Percentiles rank a stretch among this genome's conserved stretches.
Evolutionary conservation across 192 early-diverging fungal genomes (phyloP).

Genomic region (Coemansia reversa): DNA sequence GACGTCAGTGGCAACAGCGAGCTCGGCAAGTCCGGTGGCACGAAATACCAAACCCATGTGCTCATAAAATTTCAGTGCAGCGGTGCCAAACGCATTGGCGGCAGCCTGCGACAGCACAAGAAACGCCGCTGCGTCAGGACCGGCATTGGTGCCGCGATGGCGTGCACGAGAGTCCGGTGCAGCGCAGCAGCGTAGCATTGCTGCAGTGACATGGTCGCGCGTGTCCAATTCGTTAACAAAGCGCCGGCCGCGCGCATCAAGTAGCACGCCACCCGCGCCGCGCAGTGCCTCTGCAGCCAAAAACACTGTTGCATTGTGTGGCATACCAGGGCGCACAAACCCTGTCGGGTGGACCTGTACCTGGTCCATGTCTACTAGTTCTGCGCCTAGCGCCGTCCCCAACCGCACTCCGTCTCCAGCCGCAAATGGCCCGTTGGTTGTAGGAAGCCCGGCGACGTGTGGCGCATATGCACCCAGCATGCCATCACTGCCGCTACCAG

Average conservation of each 20-base stretch:
- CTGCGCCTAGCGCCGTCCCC: slow-evolving; percentile 72
- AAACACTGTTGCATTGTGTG: slow-evolving; percentile 89
- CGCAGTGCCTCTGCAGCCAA: slow-evolving; percentile 95
- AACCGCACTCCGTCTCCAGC: slow-evolving; percentile 95
- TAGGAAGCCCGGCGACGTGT: slow-evolving; percentile 68
- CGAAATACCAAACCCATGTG: slow-evolving; percentile 43
- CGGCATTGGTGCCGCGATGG: not conserved
- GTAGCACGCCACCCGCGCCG: slow-evolving; percentile 85
- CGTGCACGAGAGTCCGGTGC: slow-evolving; percentile 15
- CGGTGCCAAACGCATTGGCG: slow-evolving; percentile 44
- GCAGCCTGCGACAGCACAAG: slow-evolving; percentile 48
- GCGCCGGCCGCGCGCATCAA: slow-evolving; percentile 78
- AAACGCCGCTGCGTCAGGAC: slow-evolving; percentile 29
- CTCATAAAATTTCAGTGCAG: slow-evolving; percentile 47
- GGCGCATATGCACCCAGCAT: slow-evolving; percentile 82
- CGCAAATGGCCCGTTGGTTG: slow-evolving; percentile 94
- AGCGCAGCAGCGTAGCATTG: slow-evolving; percentile 72
- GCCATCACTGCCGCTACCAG: slow-evolving; percentile 81
- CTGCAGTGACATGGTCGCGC: slow-evolving; percentile 88
- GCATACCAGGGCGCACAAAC: slow-evolving; percentile 85
- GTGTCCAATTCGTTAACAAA: slow-evolving; percentile 93
- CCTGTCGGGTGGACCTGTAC: slow-evolving; percentile 98
- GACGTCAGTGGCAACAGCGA: slow-evolving; percentile 41
- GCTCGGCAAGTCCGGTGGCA: slow-evolving; percentile 7
- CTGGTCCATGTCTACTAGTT: slow-evolving; percentile 91